Percentiles rank a stretch among this genome's conserved stretches.
Conservation (phyloP, 352 stramenopile species). For the Stramenopiles sp. region DNA sequence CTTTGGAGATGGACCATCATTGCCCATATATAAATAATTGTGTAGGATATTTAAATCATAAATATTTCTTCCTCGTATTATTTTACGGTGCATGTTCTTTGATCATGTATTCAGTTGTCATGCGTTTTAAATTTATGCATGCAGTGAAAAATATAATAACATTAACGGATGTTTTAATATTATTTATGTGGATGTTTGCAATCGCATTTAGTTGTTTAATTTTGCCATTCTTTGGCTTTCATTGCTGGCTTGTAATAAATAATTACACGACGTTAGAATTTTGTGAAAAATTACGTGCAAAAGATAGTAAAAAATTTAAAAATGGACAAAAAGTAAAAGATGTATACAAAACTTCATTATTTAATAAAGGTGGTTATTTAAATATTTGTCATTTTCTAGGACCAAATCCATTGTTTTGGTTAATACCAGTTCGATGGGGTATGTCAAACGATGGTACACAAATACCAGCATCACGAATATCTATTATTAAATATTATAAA, state of each 20-base stretch:
- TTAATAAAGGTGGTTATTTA: not conserved
- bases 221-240: not conserved
- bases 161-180: not conserved
- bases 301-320: not conserved
- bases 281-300: not conserved
- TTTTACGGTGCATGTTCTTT: not conserved
- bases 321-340: conserved; percentile 3
- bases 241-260: not conserved
- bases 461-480: not conserved
- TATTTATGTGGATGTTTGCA: not conserved
- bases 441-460: not conserved
- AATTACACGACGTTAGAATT: not conserved
- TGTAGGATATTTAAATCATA: conserved; percentile 37
- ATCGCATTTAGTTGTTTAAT: not conserved
- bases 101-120: not conserved
- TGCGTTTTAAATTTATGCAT: not conserved
- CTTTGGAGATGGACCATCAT: conserved; percentile 46
- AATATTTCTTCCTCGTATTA: not conserved
- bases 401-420: conserved; percentile 8
- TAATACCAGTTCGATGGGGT: not conserved
- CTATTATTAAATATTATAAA: not conserved
- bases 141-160: not conserved
- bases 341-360: conserved; percentile 1
- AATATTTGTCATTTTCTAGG: not conserved
- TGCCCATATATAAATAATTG: conserved; percentile 62